Evolutionary conservation across 2,329 filamentous ascomycete genomes (phyloP), one percentile per base, ranked within the genome.

Genomic region (Neonectria punicea): DNA sequence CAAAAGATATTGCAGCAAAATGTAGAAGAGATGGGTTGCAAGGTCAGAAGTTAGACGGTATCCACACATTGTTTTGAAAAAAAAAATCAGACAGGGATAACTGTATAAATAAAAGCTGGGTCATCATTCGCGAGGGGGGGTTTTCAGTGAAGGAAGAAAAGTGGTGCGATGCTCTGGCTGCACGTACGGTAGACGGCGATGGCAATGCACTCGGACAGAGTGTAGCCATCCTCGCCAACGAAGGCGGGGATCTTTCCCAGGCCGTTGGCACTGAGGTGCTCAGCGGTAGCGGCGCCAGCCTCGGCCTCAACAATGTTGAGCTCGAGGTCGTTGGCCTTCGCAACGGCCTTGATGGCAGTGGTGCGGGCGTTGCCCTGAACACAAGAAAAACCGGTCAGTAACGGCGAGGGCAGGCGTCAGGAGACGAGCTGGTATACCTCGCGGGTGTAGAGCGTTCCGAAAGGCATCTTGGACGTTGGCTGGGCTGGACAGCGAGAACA

Each of bases 11-110:
- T 70, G 34, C 58, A 65, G 76, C 73, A 78, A 74, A 72, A 68
- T 70, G 51, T 60, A 70, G 66, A 68, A 66, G 69, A 51, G 68
- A 67, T 62, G 50, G 65, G 69, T 62, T 73, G 72, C 65, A 68
- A 71, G 80, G 83, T 94, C 91, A 93, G 91, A 93, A 91, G 92
- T 89, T 95, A 93, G 87, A 83, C 91, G 82, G 86, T 89, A 88
- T 97, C 94, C 94, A 97, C 94, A 98, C 81, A 84, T 84, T 82
- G 75, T 39, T 55, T 74, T 62, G 72, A 66, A 53, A 57, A 67
- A 70, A 67, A 70, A 66, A 79, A 97, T 98, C 93, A 96, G 95
- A 92, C 93, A 98, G 95, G 95, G 93, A 97, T 97, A 97, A 97
- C 93, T 96, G 92, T 90, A 87, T 88, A 84, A 86, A 87, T 25